Percentiles rank a stretch among this genome's conserved stretches.
Evolutionary conservation across 116 monocot genomes (phyloP).

Genomic region (Zostera marina): DNA sequence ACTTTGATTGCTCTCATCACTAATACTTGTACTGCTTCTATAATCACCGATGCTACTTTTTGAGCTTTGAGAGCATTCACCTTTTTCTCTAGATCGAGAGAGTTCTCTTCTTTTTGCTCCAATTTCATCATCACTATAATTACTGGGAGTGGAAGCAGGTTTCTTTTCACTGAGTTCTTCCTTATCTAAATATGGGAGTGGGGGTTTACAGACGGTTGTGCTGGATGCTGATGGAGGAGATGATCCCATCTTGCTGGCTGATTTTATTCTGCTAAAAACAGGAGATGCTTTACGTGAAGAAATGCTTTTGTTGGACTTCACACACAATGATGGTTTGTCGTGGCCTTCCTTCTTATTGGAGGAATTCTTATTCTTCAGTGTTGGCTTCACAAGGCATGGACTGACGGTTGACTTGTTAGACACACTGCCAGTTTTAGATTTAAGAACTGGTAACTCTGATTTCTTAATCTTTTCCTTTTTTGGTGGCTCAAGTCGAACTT

Average conservation of each 20-base stretch:
- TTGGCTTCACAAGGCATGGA: constrained; percentile 14
- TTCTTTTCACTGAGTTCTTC: constrained; percentile 5
- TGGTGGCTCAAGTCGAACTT: constrained; percentile 6
- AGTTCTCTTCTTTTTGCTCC: constrained; percentile 16
- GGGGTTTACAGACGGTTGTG: constrained; percentile 5
- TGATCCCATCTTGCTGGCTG: constrained; percentile 9
- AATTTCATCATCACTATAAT: constrained; percentile 4
- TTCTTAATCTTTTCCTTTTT: constrained; percentile 18
- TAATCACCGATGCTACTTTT: constrained; percentile 85
- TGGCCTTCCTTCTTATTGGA: constrained; percentile 21
- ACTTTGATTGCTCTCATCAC: constrained; percentile 57
- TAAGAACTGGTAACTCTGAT: constrained; percentile 5
- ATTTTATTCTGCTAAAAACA: constrained; percentile 7
- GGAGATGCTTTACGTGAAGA: constrained; percentile 6
- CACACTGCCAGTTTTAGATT: constrained; percentile 2
- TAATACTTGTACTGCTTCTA: constrained; percentile 58
- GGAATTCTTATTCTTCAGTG: constrained; percentile 16
- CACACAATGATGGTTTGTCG: constrained; percentile 13
- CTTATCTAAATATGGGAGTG: neutral
- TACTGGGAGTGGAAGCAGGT: constrained; percentile 13
- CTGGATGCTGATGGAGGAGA: constrained; percentile 10
- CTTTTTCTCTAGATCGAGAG: constrained; percentile 48
- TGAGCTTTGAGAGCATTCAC: constrained; percentile 68
- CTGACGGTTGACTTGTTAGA: constrained; percentile 12
- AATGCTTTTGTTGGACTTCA: constrained; percentile 8